Base-by-base conservation (phyloP, 306 rosid genomes). In the Cicer bijugum region DNA sequence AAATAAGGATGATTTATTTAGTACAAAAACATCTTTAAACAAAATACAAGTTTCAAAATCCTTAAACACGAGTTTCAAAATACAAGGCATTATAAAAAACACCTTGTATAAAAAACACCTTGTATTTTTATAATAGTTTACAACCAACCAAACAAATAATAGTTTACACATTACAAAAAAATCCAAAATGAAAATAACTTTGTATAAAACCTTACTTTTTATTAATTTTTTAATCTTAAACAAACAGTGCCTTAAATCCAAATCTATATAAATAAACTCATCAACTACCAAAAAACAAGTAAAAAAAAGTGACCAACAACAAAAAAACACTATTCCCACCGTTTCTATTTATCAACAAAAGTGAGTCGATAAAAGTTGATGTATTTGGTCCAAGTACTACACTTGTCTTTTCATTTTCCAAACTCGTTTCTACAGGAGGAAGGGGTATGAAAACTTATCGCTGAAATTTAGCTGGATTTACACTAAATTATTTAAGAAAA, bases 391-490 rank as follows among this genome's bases (percentile, higher is more conserved):
- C 5, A 28, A 28, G 35, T 28, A 28, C 35, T 28, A 28, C 17
- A n/a, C 16, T 53, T 55, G 44, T 59, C n/a, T 52, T 4, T 23
- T 65, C 58, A 52, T 72, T 58, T 50, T 15, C 44, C 17, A 6
- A 43, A 33, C 5, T 12, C 44, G 44, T n/a, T 7, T 35, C 16
- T 14, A 45, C 4, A 10, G 8, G 16, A 6, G 10, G 16, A 7
- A 10, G 8, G 12, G 6, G 47, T 12, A 11, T 16, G 7, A 69
- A 17, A 67, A 59, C 23, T 38, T 67, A 10, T n/a, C 37, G 5
- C 38, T 17, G 8, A 73, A 65, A 33, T 10, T 55, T 45, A 57
- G 57, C 69, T 67, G 42, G 46, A 64, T 55, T 56, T 55, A 74
- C 43, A 10, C 7, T 14, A 28, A 17, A 71, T n/a, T 58, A 9